Evolutionary conservation across 768 basidiomycete species (phyloP).

Genomic region (Xerocomellus chrysenteron): DNA sequence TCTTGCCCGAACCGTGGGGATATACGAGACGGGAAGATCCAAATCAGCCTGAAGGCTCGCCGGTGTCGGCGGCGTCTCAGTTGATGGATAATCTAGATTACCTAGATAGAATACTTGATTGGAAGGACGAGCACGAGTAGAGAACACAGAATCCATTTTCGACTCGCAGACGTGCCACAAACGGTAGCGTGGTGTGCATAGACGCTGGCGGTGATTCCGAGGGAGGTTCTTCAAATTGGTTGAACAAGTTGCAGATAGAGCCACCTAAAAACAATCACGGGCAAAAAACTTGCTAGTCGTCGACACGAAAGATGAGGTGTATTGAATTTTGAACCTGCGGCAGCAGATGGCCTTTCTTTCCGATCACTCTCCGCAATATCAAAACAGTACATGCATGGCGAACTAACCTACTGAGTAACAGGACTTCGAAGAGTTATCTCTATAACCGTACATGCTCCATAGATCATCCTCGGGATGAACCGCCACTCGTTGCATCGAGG

Average conservation of each 20-base stretch:
- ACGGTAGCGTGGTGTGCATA: background rate
- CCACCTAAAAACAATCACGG: background rate
- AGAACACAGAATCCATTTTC: background rate
- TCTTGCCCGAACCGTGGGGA: conserved; percentile 22
- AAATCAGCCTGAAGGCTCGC: background rate
- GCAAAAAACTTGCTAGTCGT: no score
- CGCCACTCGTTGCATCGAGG: background rate
- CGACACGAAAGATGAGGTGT: no score
- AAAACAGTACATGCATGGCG: background rate
- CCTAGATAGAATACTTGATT: background rate
- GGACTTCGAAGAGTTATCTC: background rate
- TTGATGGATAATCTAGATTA: background rate
- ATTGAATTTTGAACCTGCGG: no score
- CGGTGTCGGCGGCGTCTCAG: background rate
- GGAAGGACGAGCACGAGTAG: background rate
- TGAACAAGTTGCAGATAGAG: background rate
- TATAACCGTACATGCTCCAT: background rate
- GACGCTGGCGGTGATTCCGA: background rate
- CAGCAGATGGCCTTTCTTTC: no score
- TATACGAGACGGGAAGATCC: background rate
- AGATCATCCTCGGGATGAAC: background rate
- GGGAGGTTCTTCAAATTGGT: background rate
- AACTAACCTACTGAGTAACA: background rate
- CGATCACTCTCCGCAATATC: no score
- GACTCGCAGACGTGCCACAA: background rate